Evolutionary conservation across 2,329 filamentous ascomycete species (phyloP), one percentile per base, ranked within the genome.

Genomic region (Cladosporium sphaerospermum): DNA sequence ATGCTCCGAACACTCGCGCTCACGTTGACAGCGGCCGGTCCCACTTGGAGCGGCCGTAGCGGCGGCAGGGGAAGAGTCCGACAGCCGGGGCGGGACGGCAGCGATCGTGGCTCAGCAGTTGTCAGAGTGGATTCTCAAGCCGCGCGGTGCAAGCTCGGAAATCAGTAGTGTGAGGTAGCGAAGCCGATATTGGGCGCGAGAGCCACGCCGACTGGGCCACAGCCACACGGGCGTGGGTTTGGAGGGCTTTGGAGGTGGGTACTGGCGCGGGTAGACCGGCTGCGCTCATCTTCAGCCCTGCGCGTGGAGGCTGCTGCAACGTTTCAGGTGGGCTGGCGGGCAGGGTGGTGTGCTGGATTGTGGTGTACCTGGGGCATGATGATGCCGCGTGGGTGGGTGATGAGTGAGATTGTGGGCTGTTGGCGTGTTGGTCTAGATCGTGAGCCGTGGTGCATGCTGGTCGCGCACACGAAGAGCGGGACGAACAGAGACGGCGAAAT

Each of bases 251-350:
- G 23, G 23, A 28, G 23, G 23, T 28, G 23, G 23, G 23, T 28
- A 28, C 23, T 28, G 23, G 23, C 23, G 23, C 23, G 23, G 23
- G 23, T 28, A 28, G 7, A 5, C 23, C 23, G 23, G 23, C 23
- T 28, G 23, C 23, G 23, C 23, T 28, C 23, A 14, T 50, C 47
- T 50, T 50, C 47, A 50, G 47, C 47, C 47, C 47, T 50, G 39
- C 37, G 28, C 23, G 36, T 33, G 34, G 47, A 43, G 42, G 37
- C 13, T 50, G 47, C 42, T 28, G 47, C 47, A 28, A 28, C 23
- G 23, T 28, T 28, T 28, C 23, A 28, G 23, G 23, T 28, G 23
- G 23, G 23, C 23, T 5, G 23, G 23, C 23, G 23, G 23, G 23
- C 23, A 28, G 23, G 23, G 23, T 28, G 23, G 23, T 28, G 23